phyloP scores from a whole-genome alignment of 768 basidiomycete species.

The Clathrus columnatus region DNA sequence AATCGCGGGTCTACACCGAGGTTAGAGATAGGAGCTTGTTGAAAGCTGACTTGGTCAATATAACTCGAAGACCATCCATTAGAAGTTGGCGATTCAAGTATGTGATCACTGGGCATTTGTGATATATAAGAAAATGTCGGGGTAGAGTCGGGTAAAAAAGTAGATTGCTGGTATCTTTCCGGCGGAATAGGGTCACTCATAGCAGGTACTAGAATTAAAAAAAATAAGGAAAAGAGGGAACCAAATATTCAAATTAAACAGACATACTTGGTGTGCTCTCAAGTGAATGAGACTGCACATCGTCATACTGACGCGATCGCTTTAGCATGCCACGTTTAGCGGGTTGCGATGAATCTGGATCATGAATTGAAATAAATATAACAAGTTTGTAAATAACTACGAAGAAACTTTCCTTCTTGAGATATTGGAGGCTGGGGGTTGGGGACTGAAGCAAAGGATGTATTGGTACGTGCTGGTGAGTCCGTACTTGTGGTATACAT shows the following conservation, averaged over 20 bases:
- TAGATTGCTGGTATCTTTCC: background rate
- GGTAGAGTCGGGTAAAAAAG: background rate
- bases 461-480: background rate
- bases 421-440: slow-evolving; percentile 1
- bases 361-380: background rate
- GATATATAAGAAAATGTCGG: background rate
- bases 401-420: slow-evolving; percentile 3
- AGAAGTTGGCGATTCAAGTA: background rate
- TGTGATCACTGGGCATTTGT: background rate
- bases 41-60: background rate
- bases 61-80: background rate
- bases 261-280: background rate
- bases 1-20: slow-evolving; percentile 9
- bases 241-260: background rate
- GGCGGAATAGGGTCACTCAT: background rate
- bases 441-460: background rate
- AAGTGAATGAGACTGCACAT: background rate
- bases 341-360: slow-evolving; percentile 1
- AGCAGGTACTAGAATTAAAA: background rate
- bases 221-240: background rate
- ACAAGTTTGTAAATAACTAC: background rate
- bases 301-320: background rate
- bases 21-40: background rate
- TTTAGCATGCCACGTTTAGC: slow-evolving; percentile 1
- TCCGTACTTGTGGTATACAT: background rate